Percentiles rank a stretch among this genome's conserved stretches.
Evolutionary conservation across 2,329 filamentous ascomycete genomes (phyloP).

Genomic region (Basipetospora sp.): DNA sequence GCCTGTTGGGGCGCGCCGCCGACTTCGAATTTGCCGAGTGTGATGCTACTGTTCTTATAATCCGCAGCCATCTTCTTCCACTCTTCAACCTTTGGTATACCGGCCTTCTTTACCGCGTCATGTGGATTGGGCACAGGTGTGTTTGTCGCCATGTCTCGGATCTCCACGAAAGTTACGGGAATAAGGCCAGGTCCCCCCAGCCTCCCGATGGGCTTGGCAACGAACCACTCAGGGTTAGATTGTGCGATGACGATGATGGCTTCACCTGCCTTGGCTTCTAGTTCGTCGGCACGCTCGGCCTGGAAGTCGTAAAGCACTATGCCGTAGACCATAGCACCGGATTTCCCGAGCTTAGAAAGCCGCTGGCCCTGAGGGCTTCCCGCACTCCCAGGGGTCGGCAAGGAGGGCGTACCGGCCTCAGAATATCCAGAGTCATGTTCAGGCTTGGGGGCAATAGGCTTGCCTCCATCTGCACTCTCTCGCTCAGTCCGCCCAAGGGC

Average conservation of each 20-base stretch:
- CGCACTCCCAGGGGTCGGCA: conserved; percentile 5
- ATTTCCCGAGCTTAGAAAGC: conserved; percentile 34
- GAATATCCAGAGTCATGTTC: conserved; percentile 89
- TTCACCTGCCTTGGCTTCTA: conserved; percentile 88
- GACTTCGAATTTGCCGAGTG: conserved; percentile 73
- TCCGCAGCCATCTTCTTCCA: conserved; percentile 99
- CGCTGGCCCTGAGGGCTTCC: conserved; percentile 21
- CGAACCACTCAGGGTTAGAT: conserved; percentile 97
- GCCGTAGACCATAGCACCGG: conserved; percentile 84
- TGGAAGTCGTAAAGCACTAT: conserved; percentile 95
- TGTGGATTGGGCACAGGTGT: conserved; percentile 66
- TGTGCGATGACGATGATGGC: conserved; percentile 97
- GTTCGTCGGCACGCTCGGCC: conserved; percentile 85
- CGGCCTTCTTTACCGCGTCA: conserved; percentile 73
- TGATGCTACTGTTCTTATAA: conserved; percentile 98
- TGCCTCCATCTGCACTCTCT: conserved; percentile 57
- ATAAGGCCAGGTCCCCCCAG: conserved; percentile 92
- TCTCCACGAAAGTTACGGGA: conserved; percentile 91
- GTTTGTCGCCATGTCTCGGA: conserved; percentile 82
- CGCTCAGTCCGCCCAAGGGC: conserved; percentile 80
- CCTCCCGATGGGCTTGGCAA: conserved; percentile 94
- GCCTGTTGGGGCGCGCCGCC: conserved; percentile 26
- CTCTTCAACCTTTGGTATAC: conserved; percentile 88
- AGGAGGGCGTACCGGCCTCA: conserved; percentile 28
- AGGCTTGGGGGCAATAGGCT: conserved; percentile 27